These are phyloP conservation scores for Gastrolobium villosum DNA, from an alignment of 306 rosid species.

Conservation along the genomic window DNA sequence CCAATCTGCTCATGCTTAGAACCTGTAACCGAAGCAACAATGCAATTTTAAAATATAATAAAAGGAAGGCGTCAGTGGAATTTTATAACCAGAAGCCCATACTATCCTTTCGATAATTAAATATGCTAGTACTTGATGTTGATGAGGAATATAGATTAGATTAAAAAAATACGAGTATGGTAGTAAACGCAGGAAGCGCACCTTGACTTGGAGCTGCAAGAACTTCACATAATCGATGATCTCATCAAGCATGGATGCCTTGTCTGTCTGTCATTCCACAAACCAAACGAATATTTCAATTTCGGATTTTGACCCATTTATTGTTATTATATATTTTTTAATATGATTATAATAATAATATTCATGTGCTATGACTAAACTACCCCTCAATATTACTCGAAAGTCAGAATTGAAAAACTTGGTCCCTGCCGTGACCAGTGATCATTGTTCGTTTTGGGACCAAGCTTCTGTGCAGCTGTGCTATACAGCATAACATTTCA, in stretches of 20 bases:
- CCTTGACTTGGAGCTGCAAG: constrained; percentile 97
- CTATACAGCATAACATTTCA: constrained; percentile 35
- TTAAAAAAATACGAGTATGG: neutral
- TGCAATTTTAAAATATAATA: neutral
- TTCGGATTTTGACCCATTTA: constrained; percentile 7
- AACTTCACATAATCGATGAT: constrained; percentile 95
- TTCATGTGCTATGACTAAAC: constrained; percentile 1
- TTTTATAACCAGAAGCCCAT: constrained; percentile 40
- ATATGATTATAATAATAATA: neutral
- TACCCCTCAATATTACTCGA: neutral
- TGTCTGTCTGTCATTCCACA: constrained; percentile 89
- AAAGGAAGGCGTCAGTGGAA: neutral
- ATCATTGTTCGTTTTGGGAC: constrained; percentile 20
- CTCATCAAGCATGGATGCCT: constrained; percentile 98
- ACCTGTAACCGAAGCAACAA: constrained; percentile 60
- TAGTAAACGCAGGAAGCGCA: constrained; percentile 45
- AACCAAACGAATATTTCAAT: constrained; percentile 48
- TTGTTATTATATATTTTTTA: neutral
- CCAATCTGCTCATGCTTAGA: constrained; percentile 98
- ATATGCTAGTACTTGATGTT: neutral
- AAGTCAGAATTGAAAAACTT: neutral
- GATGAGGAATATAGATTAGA: constrained; percentile 1
- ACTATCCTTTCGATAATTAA: neutral
- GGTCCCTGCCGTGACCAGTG: constrained; percentile 24
- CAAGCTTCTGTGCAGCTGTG: constrained; percentile 11